Evolutionary conservation across 306 rosid genomes (phyloP), one percentile per base, ranked within the genome.

Genomic region (Rubus idaeus): DNA sequence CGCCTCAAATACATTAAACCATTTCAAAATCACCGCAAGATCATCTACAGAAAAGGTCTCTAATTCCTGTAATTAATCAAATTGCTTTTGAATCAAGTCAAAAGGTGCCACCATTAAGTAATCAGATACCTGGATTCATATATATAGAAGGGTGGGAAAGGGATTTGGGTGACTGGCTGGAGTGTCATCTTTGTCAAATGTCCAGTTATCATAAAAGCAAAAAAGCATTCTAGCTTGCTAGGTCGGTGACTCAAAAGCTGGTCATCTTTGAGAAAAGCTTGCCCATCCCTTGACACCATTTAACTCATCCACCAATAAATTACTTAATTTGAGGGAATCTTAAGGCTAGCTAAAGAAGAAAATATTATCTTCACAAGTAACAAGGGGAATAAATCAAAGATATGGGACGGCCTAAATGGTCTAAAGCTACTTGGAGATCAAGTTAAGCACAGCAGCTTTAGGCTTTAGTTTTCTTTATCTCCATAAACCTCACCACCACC

Each of bases 191-290:
- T 83, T 67, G 90, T 90, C 88, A 90, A 88, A 86, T 62, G 62
- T 51, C 55, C 75, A 71, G 81, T 80, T 68, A 64, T 76, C 61
- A 80, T 21, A 67, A 86, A 84, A 75, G 76, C 68, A 45, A 55
- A 72, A 26, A 60, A 60, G 40, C 40, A 60, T 21, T 26, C 65
- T 60, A 60, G 65, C 17, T 11, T 23, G 64, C 4, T 23, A 60
- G 83, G 85, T 68, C 78, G 88, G 89, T 89, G 91, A 79, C 88
- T 46, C 82, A 82, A 87, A 88, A 89, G 90, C 44, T 68, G 76
- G 1, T 61, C 37, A 69, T 80, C 78, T 79, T 76, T 75, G 77
- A 39, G 71, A 84, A 81, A 75, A 57, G 86, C 41, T 42, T 57
- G 45, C 79, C 52, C 39, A 10, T 45, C 41, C 51, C 55, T 18